A percentile compares a stretch with the other conserved stretches of the same genome.
Evolutionary conservation across 1,284 basidiomycete genomes (phyloP).

Genomic region (Rhodotorula sp.): DNA sequence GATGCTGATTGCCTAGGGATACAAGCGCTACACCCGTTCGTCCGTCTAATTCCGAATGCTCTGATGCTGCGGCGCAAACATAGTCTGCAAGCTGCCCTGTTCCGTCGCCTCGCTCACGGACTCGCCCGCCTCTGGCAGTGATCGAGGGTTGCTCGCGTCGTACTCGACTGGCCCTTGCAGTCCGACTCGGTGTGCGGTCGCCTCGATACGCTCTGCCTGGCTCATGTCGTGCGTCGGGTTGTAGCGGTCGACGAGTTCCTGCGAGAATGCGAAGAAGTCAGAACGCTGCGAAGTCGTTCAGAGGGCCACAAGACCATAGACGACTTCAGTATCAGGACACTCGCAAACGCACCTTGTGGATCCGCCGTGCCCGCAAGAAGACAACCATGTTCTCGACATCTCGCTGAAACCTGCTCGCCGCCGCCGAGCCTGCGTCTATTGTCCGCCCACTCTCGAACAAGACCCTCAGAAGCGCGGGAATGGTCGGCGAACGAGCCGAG

Average conservation of each 20-base stretch:
- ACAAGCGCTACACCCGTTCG: neutral
- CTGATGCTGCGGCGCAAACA: conserved; percentile 33
- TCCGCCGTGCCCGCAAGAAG: conserved; percentile 30
- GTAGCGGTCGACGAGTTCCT: conserved; percentile 41
- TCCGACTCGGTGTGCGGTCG: conserved; percentile 35
- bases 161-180: conserved; percentile 29
- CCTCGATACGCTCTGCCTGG: conserved; percentile 33
- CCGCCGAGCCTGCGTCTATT: conserved; percentile 8
- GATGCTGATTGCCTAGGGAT: neutral
- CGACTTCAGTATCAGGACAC: neutral
- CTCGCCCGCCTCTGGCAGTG: neutral
- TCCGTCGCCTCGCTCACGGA: conserved; percentile 11
- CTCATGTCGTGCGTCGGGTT: conserved; percentile 38
- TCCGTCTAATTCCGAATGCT: too few relatives aligned
- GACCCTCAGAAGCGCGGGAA: conserved; percentile 25
- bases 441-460: conserved; percentile 29
- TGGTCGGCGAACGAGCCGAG: conserved; percentile 25
- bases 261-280: neutral
- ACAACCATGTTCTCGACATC: conserved; percentile 38
- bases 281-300: neutral
- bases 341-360: conserved; percentile 32
- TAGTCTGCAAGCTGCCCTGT: conserved; percentile 33
- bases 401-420: conserved; percentile 11
- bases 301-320: too few relatives aligned
- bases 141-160: conserved; percentile 13